Base-by-base conservation (phyloP, 208 protist species). In the Wallacemonas sp. region DNA sequence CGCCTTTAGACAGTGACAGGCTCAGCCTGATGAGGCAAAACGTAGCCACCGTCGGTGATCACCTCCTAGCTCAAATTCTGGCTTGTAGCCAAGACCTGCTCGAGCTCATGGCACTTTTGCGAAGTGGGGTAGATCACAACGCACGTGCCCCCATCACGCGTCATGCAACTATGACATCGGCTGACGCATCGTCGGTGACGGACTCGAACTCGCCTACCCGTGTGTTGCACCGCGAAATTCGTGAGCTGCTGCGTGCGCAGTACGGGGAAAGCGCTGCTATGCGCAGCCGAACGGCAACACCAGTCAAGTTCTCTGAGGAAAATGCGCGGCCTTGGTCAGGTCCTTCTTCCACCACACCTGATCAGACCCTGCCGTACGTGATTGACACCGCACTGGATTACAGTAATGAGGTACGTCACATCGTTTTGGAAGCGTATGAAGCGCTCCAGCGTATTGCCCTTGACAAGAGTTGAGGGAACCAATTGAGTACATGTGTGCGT, bases 301-400 rank as follows among this genome's bases (percentile, higher is more conserved):
- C 30, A 12, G 28, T 46, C 36, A 41, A 60, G 59, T n/a, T n/a
- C n/a, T n/a, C n/a, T n/a, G n/a, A n/a, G n/a, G n/a, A n/a, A n/a
- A n/a, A n/a, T n/a, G n/a, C n/a, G n/a, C n/a, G n/a, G n/a, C n/a
- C n/a, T n/a, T n/a, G n/a, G n/a, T n/a, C n/a, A n/a, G n/a, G n/a
- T n/a, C n/a, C n/a, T n/a, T n/a, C n/a, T n/a, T n/a, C n/a, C n/a
- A n/a, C n/a, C n/a, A n/a, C n/a, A n/a, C n/a, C 24, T 4, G 62
- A 42, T 1, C 54, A 71, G 31, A 70, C 76, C 1, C 45, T 93
- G 33, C 66, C 78, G 38, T 72, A 84, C 51, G 67, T 95, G 36
- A 82, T 83, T 39, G 84, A 85, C 15, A 88, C 81, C 22, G 71
- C 87, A n/a, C 58, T 91, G 14, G 89, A 88, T 64, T 95, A 89